Evolutionary conservation across 495 filamentous ascomycete genomes (phyloP), one percentile per base, ranked within the genome.

Genomic region (Monascus purpureus): DNA sequence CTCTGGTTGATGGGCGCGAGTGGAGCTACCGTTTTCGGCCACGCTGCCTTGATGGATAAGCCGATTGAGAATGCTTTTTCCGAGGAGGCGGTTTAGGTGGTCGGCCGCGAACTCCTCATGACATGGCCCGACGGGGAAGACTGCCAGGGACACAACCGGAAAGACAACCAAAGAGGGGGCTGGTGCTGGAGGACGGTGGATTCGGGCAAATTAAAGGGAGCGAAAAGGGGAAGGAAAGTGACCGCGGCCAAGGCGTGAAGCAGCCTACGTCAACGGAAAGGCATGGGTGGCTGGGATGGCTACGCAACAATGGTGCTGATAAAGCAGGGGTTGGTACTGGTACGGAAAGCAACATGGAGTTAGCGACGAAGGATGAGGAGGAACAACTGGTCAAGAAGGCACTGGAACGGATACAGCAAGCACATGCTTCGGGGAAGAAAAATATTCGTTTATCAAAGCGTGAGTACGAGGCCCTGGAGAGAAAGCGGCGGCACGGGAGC

Each of bases 61-160:
- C 88, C 88, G 23, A 94, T 96, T 68, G 90, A 95, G 75, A 87
- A 88, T 86, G 86, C 88, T 97, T 97, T 97, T 95, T 97, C 92
- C 72, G 90, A 93, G 90, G 92, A 96, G 88, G 90, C 86, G 87
- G 87, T 95, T 82, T 96, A 95, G 77, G 73, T 87, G 86, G 86
- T 93, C 86, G 87, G 82, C 86, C 85, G 85, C 86, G 82, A 92
- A 73, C 83, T 93, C 86, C 85, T 77, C 75, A 84, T 73, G 68
- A 68, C 80, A 77, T 76, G 82, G 82, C 81, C 82, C 75, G 63
- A 79, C 81, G 83, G 86, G 86, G 84, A 93, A 93, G 86, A 93
- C 84, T 84, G 87, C 78, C 82, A 72, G 80, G 80, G 79, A 77
- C 72, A 73, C 68, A 57, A 50, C 45, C 43, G 61, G 71, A 73